Base-by-base conservation (phyloP, 2,329 filamentous ascomycete species). In the Stenocarpella maydis region DNA sequence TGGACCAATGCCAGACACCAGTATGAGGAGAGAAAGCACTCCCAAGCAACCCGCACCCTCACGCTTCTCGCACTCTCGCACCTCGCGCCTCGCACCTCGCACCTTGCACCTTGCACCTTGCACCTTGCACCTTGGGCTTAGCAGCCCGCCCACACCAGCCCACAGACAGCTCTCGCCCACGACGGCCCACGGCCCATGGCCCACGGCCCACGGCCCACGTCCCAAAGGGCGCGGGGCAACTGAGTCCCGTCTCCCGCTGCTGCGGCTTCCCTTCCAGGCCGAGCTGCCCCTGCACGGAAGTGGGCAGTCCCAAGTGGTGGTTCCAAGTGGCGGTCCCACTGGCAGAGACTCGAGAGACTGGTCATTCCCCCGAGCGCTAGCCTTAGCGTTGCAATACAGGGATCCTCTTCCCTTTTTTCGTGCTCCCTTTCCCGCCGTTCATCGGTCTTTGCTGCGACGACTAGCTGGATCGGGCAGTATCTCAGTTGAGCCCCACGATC, bases 191-290 rank as follows among this genome's bases (percentile, higher is more conserved):
- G n/a, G n/a, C n/a, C n/a, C n/a, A n/a, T n/a, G n/a, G n/a, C n/a
- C n/a, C n/a, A n/a, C n/a, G n/a, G n/a, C n/a, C n/a, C n/a, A n/a
- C n/a, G n/a, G n/a, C n/a, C n/a, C n/a, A n/a, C n/a, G n/a, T n/a
- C n/a, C n/a, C n/a, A n/a, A 60, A 31, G 55, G 55, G 55, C 39
- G 39, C 55, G 39, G 55, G 55, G 55, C 39, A 45, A 60, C 55
- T 60, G 55, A 45, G 39, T 60, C 55, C 55, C 39, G 55, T 45
- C 39, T 39, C 55, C 37, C 55, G 55, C 34, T 47, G 55, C 55
- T 61, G 55, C 55, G 55, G 55, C 47, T 61, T 21, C 55, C 55
- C 55, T 61, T 19, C 55, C 39, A 43, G 55, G 5, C 55, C 39
- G 55, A 61, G 55, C 55, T 47, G 41, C n/a, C n/a, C n/a, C n/a